Evolutionary conservation across 345 rosid species (phyloP).

Genomic region (Eucalyptus paniculata): DNA sequence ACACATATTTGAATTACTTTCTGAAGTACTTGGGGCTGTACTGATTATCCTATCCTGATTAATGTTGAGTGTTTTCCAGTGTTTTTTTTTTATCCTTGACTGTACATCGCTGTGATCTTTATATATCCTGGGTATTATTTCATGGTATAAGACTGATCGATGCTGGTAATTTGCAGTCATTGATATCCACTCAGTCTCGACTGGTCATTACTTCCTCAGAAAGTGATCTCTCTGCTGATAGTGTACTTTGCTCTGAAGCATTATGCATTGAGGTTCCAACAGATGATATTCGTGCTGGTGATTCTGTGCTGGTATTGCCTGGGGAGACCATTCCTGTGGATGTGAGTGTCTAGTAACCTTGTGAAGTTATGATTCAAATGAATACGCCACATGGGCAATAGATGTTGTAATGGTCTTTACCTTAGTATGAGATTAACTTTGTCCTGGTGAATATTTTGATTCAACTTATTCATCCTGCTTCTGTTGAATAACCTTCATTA

Average conservation of each 20-base stretch:
- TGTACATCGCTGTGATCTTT: neutral
- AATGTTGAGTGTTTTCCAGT: neutral
- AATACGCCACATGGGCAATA: neutral
- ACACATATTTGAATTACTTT: neutral
- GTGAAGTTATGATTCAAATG: neutral
- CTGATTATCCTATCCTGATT: neutral
- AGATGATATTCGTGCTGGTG: constrained; percentile 89
- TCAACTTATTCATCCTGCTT: neutral
- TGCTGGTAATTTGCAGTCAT: constrained; percentile 48
- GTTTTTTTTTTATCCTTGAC: neutral
- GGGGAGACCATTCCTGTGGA: constrained; percentile 96
- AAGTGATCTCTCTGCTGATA: constrained; percentile 30
- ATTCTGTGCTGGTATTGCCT: constrained; percentile 72
- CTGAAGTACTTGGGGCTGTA: neutral
- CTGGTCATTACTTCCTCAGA: constrained; percentile 77
- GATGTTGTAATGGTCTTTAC: neutral
- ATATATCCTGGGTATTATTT: neutral
- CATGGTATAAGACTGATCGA: neutral
- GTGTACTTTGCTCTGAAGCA: constrained; percentile 73
- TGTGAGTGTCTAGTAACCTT: constrained; percentile 32
- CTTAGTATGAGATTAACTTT: neutral
- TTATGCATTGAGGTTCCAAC: constrained; percentile 73
- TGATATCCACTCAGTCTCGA: constrained; percentile 79
- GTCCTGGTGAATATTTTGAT: neutral
- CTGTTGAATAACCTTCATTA: neutral